phyloP scores from a whole-genome alignment of 495 filamentous ascomycete species.

The Lasiosphaeria miniovina region DNA sequence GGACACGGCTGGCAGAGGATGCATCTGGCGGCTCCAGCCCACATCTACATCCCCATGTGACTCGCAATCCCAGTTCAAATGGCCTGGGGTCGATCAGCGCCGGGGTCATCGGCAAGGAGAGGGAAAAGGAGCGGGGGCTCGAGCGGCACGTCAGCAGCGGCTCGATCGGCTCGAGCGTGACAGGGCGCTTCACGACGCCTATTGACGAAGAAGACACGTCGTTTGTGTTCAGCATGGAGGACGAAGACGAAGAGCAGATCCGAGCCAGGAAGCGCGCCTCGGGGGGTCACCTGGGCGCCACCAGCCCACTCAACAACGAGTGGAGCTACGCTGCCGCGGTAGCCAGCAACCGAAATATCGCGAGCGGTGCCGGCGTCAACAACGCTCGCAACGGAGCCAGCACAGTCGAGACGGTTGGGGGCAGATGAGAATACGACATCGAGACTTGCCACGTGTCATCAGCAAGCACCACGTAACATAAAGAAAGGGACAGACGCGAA shows the following conservation, averaged over 20 bases:
- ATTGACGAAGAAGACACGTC: constrained; percentile 74
- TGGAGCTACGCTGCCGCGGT: constrained; percentile 40
- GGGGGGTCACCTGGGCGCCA: constrained; percentile 28
- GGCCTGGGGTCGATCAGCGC: constrained; percentile 20
- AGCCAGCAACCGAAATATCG: constrained; percentile 24
- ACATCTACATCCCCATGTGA: constrained; percentile 36
- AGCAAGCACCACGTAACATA: not conserved
- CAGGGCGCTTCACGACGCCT: constrained; percentile 56
- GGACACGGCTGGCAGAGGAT: constrained; percentile 48
- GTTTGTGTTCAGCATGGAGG: constrained; percentile 80
- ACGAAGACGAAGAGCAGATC: constrained; percentile 58
- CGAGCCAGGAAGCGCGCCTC: constrained; percentile 42
- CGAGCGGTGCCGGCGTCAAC: constrained; percentile 15
- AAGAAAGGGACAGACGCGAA: not conserved
- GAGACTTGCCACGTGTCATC: not conserved
- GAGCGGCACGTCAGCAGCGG: constrained; percentile 53
- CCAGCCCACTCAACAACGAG: constrained; percentile 31
- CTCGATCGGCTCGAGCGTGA: constrained; percentile 48
- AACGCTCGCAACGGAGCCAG: constrained; percentile 9
- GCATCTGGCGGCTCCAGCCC: constrained; percentile 36
- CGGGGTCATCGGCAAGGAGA: constrained; percentile 33
- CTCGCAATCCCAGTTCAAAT: constrained; percentile 28
- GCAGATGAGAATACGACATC: constrained; percentile 14
- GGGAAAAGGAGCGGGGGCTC: constrained; percentile 31
- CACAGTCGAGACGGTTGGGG: constrained; percentile 22